These are phyloP conservation scores for Penicillium malachiteum DNA, from an alignment of 495 filamentous ascomycete species.

Conservation along the genomic window DNA sequence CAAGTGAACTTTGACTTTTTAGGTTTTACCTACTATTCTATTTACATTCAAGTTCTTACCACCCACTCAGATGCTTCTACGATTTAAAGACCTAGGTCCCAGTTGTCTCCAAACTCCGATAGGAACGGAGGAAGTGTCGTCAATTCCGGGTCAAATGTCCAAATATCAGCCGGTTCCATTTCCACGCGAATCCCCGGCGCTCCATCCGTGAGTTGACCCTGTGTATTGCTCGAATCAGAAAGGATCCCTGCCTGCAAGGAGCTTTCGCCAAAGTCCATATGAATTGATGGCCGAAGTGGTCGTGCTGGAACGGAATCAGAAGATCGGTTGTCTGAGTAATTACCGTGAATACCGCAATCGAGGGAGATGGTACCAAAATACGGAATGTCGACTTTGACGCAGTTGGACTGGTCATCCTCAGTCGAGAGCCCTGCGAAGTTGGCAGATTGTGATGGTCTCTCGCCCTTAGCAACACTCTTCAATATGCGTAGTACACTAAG, in stretches of 20 bases:
- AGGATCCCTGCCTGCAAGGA: neutral
- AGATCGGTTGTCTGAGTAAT: neutral
- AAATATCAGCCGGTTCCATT: slow-evolving; percentile 9
- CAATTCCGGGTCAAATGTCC: slow-evolving; percentile 13
- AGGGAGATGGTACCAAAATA: slow-evolving; percentile 17
- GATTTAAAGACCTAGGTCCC: slow-evolving; percentile 10
- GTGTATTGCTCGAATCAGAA: neutral
- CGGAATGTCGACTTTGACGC: slow-evolving; percentile 14
- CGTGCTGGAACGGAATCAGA: neutral
- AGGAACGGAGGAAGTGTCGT: slow-evolving; percentile 10
- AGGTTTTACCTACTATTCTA: neutral
- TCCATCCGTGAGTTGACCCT: neutral
- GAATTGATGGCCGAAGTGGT: neutral
- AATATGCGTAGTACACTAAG: slow-evolving; percentile 8
- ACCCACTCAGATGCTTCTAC: neutral
- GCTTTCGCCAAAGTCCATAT: neutral
- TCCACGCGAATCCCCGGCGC: neutral
- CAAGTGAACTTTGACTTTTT: too few relatives aligned
- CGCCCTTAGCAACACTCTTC: neutral
- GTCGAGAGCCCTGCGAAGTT: neutral
- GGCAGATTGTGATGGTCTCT: neutral
- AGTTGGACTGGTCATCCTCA: slow-evolving; percentile 1
- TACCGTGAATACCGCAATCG: neutral
- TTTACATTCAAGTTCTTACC: neutral
- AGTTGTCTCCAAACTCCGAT: slow-evolving; percentile 8